Evolutionary conservation across 495 filamentous ascomycete species (phyloP), one percentile per base, ranked within the genome.

Genomic region (Pyrenula massariospora): DNA sequence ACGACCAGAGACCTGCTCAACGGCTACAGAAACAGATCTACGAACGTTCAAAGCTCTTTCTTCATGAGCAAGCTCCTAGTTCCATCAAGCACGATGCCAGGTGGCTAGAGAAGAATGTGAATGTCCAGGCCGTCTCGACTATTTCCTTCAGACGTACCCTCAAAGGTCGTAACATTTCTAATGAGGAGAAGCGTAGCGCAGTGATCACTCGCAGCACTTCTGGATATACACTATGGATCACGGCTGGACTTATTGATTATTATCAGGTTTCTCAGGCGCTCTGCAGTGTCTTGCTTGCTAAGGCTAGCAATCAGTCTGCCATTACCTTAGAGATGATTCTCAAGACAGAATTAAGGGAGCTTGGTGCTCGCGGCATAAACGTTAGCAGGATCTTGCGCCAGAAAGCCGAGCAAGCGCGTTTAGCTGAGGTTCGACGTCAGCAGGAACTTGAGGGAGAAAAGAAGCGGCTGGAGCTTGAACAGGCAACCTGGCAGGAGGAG

Each of bases 241-340:
- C 79, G n/a, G 73, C 75, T 10, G 68, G 70, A 3, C 77, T 76
- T 57, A 84, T 80, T 52, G 89, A 96, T 60, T 77, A 89, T 61
- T 95, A 91, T 63, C 87, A 97, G 68, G 87, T 99, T 60, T 91
- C 88, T 49, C 83, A 87, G 63, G 88, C 84, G 23, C 73, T 99
- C 19, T 87, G 89, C 54, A 79, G 81, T 62, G 64, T 94, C 24
- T 75, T 99, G 53, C 74, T 99, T 48, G 77, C 81, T 52, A 81
- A 89, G n/a, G 89, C 91, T 2, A 88, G 85, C 63, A 86, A 91
- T 59, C 85, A 93, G 59, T 88, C 89, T 2, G 87, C 83, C 61
- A 74, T 96, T 57, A 87, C 90, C 19, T 77, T 99, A 31, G 91
- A 96, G 65, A 89, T 86, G 60, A 82, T 99, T 55, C 70, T 99